phyloP scores from a whole-genome alignment of 345 rosid genomes.

The Salix caprea region DNA sequence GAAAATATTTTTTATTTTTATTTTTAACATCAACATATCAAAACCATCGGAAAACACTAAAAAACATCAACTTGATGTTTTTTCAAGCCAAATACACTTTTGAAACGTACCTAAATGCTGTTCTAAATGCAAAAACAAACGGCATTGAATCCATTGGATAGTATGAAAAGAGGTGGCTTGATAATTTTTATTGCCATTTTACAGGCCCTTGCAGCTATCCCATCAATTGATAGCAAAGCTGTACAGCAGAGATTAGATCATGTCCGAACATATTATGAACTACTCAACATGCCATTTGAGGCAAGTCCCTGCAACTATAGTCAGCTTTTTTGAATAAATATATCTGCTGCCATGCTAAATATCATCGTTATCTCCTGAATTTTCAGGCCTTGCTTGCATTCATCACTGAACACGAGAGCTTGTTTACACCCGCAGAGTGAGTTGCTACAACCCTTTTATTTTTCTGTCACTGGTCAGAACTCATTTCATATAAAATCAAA shows the following conservation, averaged over 20 bases:
- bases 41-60: no score
- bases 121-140: no score
- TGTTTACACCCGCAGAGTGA: slow-evolving; percentile 74
- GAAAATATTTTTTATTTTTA: no score
- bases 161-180: neutral
- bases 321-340: neutral
- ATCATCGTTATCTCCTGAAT: neutral
- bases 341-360: neutral
- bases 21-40: no score
- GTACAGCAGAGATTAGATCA: slow-evolving; percentile 76
- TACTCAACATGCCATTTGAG: slow-evolving; percentile 95
- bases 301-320: slow-evolving; percentile 35
- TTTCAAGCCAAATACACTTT: no score
- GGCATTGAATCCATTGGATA: neutral
- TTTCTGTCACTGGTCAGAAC: neutral
- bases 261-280: slow-evolving; percentile 85
- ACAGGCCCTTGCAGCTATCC: slow-evolving; percentile 90
- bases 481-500: neutral
- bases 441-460: slow-evolving; percentile 21
- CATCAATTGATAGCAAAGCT: slow-evolving; percentile 69
- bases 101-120: no score
- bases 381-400: slow-evolving; percentile 86
- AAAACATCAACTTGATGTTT: no score
- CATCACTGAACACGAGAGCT: slow-evolving; percentile 59
- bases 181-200: slow-evolving; percentile 12